Conservation (phyloP, 2,329 filamentous ascomycete genomes). For the Arachnomyces sp. region DNA sequence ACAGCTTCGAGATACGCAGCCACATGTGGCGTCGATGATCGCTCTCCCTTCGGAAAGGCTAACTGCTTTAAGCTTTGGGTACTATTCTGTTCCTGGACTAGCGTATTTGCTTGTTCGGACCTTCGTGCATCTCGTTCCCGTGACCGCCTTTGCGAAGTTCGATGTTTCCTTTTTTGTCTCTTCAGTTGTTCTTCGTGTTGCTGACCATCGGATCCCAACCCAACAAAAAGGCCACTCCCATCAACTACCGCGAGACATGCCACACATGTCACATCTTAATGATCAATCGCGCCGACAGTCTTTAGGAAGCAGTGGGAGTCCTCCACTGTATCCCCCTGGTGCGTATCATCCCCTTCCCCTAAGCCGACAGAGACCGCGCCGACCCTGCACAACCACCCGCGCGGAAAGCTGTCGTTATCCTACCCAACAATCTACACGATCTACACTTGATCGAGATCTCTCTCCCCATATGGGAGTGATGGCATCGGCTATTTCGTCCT, state of each 20-base stretch:
- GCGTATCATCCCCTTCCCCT: slow-evolving; percentile 14
- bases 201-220: too few species aligned
- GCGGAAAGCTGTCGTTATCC: not conserved
- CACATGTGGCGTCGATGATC: slow-evolving; percentile 9
- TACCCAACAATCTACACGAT: not conserved
- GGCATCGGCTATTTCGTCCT: slow-evolving; percentile 1
- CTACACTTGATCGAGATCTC: not conserved
- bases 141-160: slow-evolving; percentile 9
- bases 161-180: slow-evolving; percentile 2
- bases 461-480: slow-evolving; percentile 1
- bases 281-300: slow-evolving; percentile 29
- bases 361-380: slow-evolving; percentile 1
- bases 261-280: slow-evolving; percentile 24
- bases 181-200: slow-evolving; percentile 8
- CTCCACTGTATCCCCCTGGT: slow-evolving; percentile 31
- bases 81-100: slow-evolving; percentile 22
- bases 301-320: slow-evolving; percentile 29
- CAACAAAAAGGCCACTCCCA: slow-evolving; percentile 5
- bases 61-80: slow-evolving; percentile 20
- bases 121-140: slow-evolving; percentile 15
- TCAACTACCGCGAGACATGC: slow-evolving; percentile 26
- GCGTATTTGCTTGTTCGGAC: slow-evolving; percentile 11
- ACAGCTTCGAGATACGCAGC: slow-evolving; percentile 3
- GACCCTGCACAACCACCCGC: not conserved
- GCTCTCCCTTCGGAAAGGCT: slow-evolving; percentile 28